These are phyloP conservation scores for Bromus sterilis DNA, from an alignment of 176 grass and related monocot species.

Conservation along the genomic window DNA sequence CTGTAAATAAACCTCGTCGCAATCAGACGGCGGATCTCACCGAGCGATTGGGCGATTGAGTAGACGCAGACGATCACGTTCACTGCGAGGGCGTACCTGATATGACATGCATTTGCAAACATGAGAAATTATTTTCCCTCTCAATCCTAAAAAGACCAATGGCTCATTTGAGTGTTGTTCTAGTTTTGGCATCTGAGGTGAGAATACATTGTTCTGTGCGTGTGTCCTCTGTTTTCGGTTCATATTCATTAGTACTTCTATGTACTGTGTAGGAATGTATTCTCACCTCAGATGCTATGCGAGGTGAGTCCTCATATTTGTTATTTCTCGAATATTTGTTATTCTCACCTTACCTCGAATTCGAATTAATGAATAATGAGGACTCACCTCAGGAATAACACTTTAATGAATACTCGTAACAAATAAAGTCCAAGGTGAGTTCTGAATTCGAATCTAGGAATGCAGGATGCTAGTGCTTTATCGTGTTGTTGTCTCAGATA, in stretches of 20 bases:
- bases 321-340: no score
- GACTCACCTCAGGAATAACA: no score
- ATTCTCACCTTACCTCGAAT: no score
- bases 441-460: background rate
- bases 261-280: no score
- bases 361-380: no score
- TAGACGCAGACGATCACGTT: constrained; percentile 75
- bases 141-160: background rate
- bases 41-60: constrained; percentile 50
- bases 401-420: no score
- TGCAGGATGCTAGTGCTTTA: background rate
- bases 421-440: background rate
- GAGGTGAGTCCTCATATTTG: no score
- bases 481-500: background rate
- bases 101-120: background rate
- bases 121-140: background rate
- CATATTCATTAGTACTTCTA: no score
- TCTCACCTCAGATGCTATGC: no score
- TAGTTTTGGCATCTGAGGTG: background rate
- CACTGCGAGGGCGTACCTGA: constrained; percentile 61
- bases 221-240: background rate
- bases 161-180: background rate
- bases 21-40: constrained; percentile 31
- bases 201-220: background rate
- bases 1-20: constrained; percentile 17